Percentiles rank a stretch among this genome's conserved stretches.
phyloP scores from a whole-genome alignment of 2,329 filamentous ascomycete genomes.

The Fusarium sp. region DNA sequence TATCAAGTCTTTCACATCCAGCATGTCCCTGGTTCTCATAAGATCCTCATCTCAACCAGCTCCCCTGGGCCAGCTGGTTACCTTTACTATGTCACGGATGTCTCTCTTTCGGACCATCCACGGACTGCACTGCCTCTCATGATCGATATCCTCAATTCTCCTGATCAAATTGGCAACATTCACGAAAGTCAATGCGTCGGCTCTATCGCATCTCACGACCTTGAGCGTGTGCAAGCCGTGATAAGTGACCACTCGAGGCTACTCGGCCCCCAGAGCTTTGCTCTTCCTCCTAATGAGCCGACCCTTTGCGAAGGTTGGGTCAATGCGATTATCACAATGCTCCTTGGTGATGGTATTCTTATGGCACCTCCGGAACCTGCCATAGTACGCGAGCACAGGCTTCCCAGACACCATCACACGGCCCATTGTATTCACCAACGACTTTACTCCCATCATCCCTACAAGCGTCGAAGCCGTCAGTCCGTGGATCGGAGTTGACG shows the following conservation, averaged over 20 bases:
- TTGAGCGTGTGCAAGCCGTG: conserved; percentile 28
- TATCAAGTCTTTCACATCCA: conserved; percentile 38
- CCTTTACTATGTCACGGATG: conserved; percentile 14
- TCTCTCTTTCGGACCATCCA: background rate
- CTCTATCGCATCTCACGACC: conserved; percentile 31
- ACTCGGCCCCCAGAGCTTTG: background rate
- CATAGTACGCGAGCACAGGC: background rate
- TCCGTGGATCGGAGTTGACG: background rate
- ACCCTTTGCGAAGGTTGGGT: conserved; percentile 27
- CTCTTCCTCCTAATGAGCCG: background rate
- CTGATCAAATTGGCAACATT: conserved; percentile 18
- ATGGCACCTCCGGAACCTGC: conserved; percentile 15
- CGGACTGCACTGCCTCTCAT: conserved; percentile 12
- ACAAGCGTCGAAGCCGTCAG: conserved; percentile 29
- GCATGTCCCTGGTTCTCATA: conserved; percentile 26
- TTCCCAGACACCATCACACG: conserved; percentile 40
- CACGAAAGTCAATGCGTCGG: conserved; percentile 32
- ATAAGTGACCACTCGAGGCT: conserved; percentile 20
- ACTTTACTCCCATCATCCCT: conserved; percentile 38
- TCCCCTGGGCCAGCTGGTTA: conserved; percentile 21
- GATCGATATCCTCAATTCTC: conserved; percentile 10
- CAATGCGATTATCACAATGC: conserved; percentile 1
- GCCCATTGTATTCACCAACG: conserved; percentile 37
- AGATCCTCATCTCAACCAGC: conserved; percentile 33
- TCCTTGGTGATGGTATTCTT: conserved; percentile 30